These are phyloP conservation scores for Alternaria gaisen DNA, from an alignment of 2,329 filamentous ascomycete species.

Conservation along the genomic window DNA sequence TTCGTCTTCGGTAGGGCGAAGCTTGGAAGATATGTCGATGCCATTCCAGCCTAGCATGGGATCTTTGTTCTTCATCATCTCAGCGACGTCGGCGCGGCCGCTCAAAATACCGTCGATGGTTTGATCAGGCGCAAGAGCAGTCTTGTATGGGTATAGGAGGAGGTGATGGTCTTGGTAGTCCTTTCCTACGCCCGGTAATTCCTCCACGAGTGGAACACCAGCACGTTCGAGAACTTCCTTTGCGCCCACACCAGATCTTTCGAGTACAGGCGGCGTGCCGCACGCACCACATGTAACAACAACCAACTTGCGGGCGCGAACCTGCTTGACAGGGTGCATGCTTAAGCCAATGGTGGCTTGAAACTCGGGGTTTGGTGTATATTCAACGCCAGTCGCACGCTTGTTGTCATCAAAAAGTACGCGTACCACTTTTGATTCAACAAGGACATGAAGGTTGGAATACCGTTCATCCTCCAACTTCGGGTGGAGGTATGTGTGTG, in stretches of 20 bases:
- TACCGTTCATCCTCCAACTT: conserved; percentile 59
- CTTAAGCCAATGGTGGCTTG: conserved; percentile 42
- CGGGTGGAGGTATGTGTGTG: conserved; percentile 64
- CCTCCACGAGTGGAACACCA: conserved; percentile 61
- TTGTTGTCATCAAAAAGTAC: conserved; percentile 64
- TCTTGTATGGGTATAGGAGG: conserved; percentile 62
- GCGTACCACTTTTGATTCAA: conserved; percentile 64
- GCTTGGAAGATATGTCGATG: conserved; percentile 64
- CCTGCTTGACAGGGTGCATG: conserved; percentile 43
- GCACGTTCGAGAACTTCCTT: conserved; percentile 59
- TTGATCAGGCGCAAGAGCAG: conserved; percentile 56
- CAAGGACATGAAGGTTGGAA: conserved; percentile 68
- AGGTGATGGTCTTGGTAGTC: conserved; percentile 72
- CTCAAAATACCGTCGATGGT: conserved; percentile 64
- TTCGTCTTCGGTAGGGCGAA: conserved; percentile 64
- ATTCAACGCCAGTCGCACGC: conserved; percentile 68
- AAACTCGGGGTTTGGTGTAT: conserved; percentile 59
- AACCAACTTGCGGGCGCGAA: conserved; percentile 66
- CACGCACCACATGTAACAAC: conserved; percentile 61
- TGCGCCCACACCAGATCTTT: conserved; percentile 69
- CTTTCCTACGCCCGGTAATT: conserved; percentile 69
- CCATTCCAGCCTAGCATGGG: conserved; percentile 66
- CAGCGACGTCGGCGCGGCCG: conserved; percentile 57
- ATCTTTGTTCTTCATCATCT: conserved; percentile 59
- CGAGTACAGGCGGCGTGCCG: conserved; percentile 65